Conservation (phyloP, 2,329 filamentous ascomycete genomes). For the Aspergillus persii region DNA sequence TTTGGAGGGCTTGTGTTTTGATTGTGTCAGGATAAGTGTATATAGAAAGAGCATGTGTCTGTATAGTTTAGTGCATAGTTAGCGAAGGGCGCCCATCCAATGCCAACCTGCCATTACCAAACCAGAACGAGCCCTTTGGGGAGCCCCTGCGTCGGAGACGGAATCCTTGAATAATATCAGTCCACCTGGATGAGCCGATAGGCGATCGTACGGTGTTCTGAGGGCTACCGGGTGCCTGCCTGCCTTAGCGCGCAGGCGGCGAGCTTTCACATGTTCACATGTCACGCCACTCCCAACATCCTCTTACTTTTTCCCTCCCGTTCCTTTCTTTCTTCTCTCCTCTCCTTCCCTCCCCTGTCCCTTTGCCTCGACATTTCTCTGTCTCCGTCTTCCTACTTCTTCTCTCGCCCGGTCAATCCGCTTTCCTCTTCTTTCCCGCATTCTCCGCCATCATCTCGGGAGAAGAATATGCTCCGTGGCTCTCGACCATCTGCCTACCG, state of each 20-base stretch:
- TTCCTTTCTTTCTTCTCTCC: conserved; percentile 2
- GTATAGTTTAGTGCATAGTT: not conserved
- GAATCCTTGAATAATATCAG: not conserved
- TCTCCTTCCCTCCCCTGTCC: not conserved
- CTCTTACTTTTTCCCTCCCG: conserved; percentile 18
- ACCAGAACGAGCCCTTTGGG: too few species aligned
- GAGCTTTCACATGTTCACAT: conserved; percentile 36
- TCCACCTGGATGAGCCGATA: too few species aligned
- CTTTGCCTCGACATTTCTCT: conserved; percentile 4
- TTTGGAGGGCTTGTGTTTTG: not conserved
- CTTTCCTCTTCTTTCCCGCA: conserved; percentile 1
- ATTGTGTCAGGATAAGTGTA: not conserved
- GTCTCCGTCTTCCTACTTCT: not conserved
- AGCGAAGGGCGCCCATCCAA: not conserved
- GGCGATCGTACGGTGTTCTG: conserved; percentile 9
- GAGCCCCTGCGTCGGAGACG: not conserved
- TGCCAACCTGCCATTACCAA: too few species aligned
- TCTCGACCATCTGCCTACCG: conserved; percentile 10
- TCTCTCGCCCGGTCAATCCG: not conserved
- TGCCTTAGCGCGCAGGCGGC: conserved; percentile 4
- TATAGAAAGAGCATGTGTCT: not conserved
- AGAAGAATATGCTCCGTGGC: conserved; percentile 23
- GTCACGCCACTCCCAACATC: conserved; percentile 27
- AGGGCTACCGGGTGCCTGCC: not conserved
- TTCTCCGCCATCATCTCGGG: not conserved